Base-by-base conservation (phyloP, 2,329 filamentous ascomycete species). In the Tolypocladium inflatum region DNA sequence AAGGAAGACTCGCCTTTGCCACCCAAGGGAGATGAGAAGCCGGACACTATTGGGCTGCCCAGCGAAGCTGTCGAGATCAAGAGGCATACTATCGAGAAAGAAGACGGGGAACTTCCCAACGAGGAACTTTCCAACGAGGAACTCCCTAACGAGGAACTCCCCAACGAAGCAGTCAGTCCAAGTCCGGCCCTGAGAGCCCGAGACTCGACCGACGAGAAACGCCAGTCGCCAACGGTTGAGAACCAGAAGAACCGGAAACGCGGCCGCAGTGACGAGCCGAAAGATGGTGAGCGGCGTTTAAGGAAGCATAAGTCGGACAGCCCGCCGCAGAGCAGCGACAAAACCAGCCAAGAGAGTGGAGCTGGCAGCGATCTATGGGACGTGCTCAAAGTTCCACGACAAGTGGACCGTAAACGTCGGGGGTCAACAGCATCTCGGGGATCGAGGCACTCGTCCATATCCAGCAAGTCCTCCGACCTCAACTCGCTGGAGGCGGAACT, bases 401-500 rank as follows among this genome's bases (percentile, higher is more conserved):
- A 59, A 43, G 55, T 53, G 21, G 58, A 59, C 15, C 55, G 58
- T 1, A 59, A 59, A 35, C 53, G 59, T 39, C 65, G 62, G 55
- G 68, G 59, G 33, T 64, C 61, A 9, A 61, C 59, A 21, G 60
- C 54, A 15, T 64, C 70, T 7, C 63, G 63, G 30, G 64, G 61
- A 19, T 71, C 70, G 5, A 62, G 67, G 35, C 64, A 63, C 42
- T 71, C 70, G 35, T 70, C 67, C 5, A 62, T 68, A 19, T 69
- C 69, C 21, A 67, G 62, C 54, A 66, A 67, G 39, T 72, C 70
- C 2, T 74, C 73, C 11, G 72, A 73, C 9, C 61, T 75, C 48
- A 71, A 73, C 58, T 74, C 71, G 8, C 60, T 75, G 11, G 73
- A 75, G 59, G 72, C 72, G 2, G 73, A 74, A 56, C 67, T 75